Evolutionary conservation across 1,284 basidiomycete species (phyloP).

Genomic region (Heliocybe sulcata): DNA sequence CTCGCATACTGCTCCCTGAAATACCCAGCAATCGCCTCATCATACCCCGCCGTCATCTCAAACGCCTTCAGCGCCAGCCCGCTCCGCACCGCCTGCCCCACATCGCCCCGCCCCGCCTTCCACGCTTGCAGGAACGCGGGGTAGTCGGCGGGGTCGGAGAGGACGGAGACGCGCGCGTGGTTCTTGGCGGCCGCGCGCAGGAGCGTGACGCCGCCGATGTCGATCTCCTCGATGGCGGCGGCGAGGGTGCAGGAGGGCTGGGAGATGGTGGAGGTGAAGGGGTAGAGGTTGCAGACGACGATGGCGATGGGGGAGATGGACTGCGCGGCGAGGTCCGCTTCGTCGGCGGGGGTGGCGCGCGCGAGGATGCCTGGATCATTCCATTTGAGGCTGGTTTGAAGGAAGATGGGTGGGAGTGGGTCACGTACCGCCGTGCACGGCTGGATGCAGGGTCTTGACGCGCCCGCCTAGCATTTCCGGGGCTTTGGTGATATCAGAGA

Average conservation of each 20-base stretch:
- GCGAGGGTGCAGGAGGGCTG: conserved; percentile 87
- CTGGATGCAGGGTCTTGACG: conserved; percentile 99
- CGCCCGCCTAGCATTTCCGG: conserved; percentile 99
- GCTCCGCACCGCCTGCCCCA: conserved; percentile 66
- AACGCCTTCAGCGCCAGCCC: conserved; percentile 96
- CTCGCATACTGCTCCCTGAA: conserved; percentile 95
- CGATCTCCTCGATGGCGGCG: conserved; percentile 95
- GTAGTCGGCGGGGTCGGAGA: conserved; percentile 96
- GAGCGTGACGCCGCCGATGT: conserved; percentile 98
- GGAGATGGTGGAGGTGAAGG: conserved; percentile 88
- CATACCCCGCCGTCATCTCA: conserved; percentile 92
- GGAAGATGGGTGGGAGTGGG: too few species aligned
- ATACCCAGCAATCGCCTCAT: conserved; percentile 94
- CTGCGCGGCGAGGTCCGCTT: conserved; percentile 75
- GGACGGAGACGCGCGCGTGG: conserved; percentile 87
- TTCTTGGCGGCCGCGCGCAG: conserved; percentile 99
- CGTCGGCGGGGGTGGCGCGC: conserved; percentile 81
- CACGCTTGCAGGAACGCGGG: conserved; percentile 74
- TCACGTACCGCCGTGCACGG: conserved; percentile 91
- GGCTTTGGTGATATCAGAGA: conserved; percentile 95
- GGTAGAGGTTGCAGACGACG: conserved; percentile 99
- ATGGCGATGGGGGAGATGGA: conserved; percentile 87
- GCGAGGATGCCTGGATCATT: conserved; percentile 76
- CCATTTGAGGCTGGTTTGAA: background rate
- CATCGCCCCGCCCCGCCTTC: conserved; percentile 61